phyloP scores from a whole-genome alignment of 352 stramenopile species.

The Blastocystis sp. region DNA sequence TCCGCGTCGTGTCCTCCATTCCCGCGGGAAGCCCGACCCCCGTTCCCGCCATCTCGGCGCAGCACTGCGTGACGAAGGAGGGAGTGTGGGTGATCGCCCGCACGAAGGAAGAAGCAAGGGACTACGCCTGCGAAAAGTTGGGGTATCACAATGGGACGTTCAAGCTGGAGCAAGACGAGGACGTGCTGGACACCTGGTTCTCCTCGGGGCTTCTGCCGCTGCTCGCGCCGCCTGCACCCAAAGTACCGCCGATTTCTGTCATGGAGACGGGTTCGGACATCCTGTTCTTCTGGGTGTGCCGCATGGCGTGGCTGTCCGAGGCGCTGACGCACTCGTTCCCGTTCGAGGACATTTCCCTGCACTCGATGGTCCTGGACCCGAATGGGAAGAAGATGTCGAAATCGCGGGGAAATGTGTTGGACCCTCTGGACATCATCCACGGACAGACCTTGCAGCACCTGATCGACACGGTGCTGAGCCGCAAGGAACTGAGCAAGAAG shows the following conservation, averaged over 20 bases:
- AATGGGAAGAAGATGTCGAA: conserved; percentile 99
- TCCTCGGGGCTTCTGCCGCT: conserved; percentile 93
- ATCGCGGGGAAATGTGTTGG: conserved; percentile 96
- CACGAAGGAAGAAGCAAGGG: conserved; percentile 79
- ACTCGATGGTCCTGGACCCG: conserved; percentile 94
- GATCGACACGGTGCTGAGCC: neutral
- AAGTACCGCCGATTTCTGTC: conserved; percentile 82
- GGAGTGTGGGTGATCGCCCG: conserved; percentile 75
- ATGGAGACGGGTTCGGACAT: conserved; percentile 99
- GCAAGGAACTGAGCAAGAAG: conserved; percentile 59
- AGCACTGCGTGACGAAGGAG: conserved; percentile 2
- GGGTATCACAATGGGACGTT: neutral
- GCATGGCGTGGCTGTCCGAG: conserved; percentile 92
- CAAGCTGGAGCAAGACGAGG: conserved; percentile 86
- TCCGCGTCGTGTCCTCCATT: conserved; percentile 82
- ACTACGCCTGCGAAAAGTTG: neutral
- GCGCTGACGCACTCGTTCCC: conserved; percentile 91
- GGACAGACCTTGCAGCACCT: conserved; percentile 53
- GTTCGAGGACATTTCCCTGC: conserved; percentile 92
- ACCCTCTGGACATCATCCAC: conserved; percentile 87
- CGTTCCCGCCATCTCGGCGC: neutral
- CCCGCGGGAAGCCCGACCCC: neutral
- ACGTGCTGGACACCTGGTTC: conserved; percentile 99
- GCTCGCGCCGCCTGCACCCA: conserved; percentile 72
- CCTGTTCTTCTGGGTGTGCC: conserved; percentile 99